Base-by-base conservation (phyloP, 345 rosid species). In the Pelargonium nanum region DNA sequence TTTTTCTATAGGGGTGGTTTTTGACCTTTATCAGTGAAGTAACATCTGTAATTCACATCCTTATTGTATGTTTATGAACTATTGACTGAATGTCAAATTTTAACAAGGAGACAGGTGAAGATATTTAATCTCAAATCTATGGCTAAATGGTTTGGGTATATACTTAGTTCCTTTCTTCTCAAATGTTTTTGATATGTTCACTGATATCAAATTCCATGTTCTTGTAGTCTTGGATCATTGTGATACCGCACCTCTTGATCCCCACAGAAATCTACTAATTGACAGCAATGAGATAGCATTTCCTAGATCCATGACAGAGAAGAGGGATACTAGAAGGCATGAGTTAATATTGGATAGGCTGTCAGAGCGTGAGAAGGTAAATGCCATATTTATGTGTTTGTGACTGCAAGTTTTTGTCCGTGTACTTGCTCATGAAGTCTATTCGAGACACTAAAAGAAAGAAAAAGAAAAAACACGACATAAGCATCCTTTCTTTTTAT, bases 311-410 rank as follows among this genome's bases (percentile, higher is more conserved):
- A 60, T 87, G 84, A 83, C 83, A 6, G 97, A 85, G 70, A 87
- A 72, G 77, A 81, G 61, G 61, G 65, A 68, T 19, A 60, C 73
- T 25, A 64, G 69, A 0, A 72, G 70, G 77, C 89, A 79, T 71
- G 83, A 80, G 69, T 76, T 76, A 53, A 83, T 76, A 59, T 67
- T 93, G 63, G 87, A 89, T 69, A 76, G 88, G 75, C 72, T 93
- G 61, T 80, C 97, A 5, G 96, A 93, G 65, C 72, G 70, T 22
- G 91, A 93, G 74, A 87, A 87, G 97, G 99, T 92, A 66, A n/a
- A 51, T 63, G 34, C 20, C 55, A 32, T 45, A 53, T 59, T 44
- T 65, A 60, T 53, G 24, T 17, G 70, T 34, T 60, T 65, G 21
- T 59, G 65, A 21, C 20, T 68, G 53, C 57, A 59, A 40, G 6